Evolutionary conservation across 306 rosid genomes (phyloP).

Genomic region (Senna tora): DNA sequence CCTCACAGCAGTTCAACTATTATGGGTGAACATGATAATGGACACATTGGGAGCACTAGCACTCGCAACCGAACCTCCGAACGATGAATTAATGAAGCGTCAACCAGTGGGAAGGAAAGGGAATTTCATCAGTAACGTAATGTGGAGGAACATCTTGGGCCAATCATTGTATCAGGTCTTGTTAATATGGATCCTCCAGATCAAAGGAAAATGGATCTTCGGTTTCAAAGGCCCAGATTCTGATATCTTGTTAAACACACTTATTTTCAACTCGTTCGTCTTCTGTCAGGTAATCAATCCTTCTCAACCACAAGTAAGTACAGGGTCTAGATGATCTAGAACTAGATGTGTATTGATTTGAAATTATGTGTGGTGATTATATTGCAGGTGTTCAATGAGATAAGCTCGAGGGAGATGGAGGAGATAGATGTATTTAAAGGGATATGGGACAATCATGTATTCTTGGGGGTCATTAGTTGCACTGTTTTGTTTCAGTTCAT

Average conservation of each 20-base stretch:
- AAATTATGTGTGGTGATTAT: constrained; percentile 2
- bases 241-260: constrained; percentile 76
- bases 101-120: constrained; percentile 85
- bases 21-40: constrained; percentile 99
- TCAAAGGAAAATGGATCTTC: constrained; percentile 69
- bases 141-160: constrained; percentile 98
- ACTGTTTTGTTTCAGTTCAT: constrained; percentile 81
- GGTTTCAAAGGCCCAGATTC: constrained; percentile 63
- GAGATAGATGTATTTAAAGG: constrained; percentile 75
- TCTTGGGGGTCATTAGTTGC: constrained; percentile 62
- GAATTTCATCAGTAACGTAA: constrained; percentile 78
- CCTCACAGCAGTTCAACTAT: constrained; percentile 96
- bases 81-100: constrained; percentile 84
- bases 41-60: constrained; percentile 97
- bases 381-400: constrained; percentile 81
- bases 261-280: constrained; percentile 89
- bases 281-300: constrained; percentile 79
- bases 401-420: constrained; percentile 97
- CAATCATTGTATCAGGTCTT: constrained; percentile 79
- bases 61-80: constrained; percentile 98
- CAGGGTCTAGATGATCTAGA: too few relatives aligned
- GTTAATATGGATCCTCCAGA: constrained; percentile 80
- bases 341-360: too few relatives aligned
- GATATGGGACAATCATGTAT: constrained; percentile 75
- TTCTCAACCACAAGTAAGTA: too few relatives aligned